Evolutionary conservation across 768 basidiomycete genomes (phyloP).

Genomic region (Naematelia encephala): DNA sequence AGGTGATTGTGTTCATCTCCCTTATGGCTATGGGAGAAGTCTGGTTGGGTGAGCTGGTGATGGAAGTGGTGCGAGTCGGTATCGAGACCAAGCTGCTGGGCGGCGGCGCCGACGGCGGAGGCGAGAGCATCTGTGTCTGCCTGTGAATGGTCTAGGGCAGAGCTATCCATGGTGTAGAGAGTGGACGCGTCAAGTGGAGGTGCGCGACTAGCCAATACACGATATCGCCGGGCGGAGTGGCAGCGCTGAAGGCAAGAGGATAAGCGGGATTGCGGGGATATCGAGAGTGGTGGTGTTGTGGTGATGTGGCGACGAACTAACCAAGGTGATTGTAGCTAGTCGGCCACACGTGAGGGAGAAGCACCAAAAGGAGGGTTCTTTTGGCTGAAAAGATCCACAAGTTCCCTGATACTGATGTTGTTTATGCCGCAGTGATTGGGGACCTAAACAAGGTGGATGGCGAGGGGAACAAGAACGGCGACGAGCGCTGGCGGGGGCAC

Average conservation of each 20-base stretch:
- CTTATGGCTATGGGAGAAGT: conserved; percentile 25
- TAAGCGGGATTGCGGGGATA: conserved; percentile 2
- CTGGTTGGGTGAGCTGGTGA: conserved; percentile 33
- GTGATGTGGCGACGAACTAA: not conserved
- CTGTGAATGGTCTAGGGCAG: conserved; percentile 26
- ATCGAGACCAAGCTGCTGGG: conserved; percentile 20
- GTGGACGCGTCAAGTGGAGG: conserved; percentile 24
- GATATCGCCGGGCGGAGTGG: conserved; percentile 20
- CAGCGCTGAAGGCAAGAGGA: not conserved
- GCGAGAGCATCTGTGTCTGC: conserved; percentile 35
- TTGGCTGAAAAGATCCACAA: too few species aligned
- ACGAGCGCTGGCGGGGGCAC: not conserved
- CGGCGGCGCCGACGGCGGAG: conserved; percentile 31
- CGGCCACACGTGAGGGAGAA: too few species aligned
- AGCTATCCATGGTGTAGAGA: conserved; percentile 25
- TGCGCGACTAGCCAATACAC: not conserved
- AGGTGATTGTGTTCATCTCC: conserved; percentile 11
- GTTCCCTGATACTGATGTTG: too few species aligned
- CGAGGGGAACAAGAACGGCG: not conserved
- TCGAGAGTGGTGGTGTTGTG: conserved; percentile 6
- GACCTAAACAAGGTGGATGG: not conserved
- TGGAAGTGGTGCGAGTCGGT: conserved; percentile 15
- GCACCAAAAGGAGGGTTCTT: too few species aligned
- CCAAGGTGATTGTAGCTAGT: not conserved
- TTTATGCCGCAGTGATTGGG: too few species aligned